Base-by-base conservation (phyloP, 371 early-diverging fungal genomes). In the Mucor piriformis region DNA sequence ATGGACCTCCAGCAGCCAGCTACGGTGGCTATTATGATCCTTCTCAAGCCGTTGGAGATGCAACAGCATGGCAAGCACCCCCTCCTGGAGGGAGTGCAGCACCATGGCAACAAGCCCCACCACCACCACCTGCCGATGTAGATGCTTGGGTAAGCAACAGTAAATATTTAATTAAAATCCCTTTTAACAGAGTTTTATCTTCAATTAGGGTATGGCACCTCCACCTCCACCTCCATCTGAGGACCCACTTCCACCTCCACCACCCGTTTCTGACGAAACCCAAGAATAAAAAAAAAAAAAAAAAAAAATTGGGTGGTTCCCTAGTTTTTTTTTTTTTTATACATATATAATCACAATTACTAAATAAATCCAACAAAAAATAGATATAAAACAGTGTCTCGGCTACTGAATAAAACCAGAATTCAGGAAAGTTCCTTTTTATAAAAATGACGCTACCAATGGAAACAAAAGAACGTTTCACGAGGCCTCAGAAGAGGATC, bases 201-300 rank as follows among this genome's bases (percentile, higher is more conserved):
- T 13, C 38, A 27, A 10, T 13, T 54, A 66, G 68, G 61, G 57
- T 25, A 50, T 57, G 25, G 60, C 70, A 8, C 72, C 72, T 12
- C 76, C 76, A 29, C 73, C 76, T 5, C 73, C 81, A 33, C 72
- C 76, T 43, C 62, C 70, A 15, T 61, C 74, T 16, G 59, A 63
- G 35, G 56, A 66, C 18, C 64, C 66, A 8, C 70, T 75, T 21
- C 75, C 77, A 0, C 75, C 77, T 23, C 77, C 76, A 33, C 77
- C 77, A 35, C 68, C 72, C 34, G 49, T 67, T 27, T 62, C 64
- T 15, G 63, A 67, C 29, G 56, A 62, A 52, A 2, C 62, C 61
- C 29, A 29, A 8, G 29, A 29, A 4, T 4, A 29, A 29, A 6
- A 29, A 29, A 29, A n/a, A n/a, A n/a, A n/a, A n/a, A n/a, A n/a